Base-by-base conservation (phyloP, 73 alveolate species). In the Paramecium sonneborni region DNA sequence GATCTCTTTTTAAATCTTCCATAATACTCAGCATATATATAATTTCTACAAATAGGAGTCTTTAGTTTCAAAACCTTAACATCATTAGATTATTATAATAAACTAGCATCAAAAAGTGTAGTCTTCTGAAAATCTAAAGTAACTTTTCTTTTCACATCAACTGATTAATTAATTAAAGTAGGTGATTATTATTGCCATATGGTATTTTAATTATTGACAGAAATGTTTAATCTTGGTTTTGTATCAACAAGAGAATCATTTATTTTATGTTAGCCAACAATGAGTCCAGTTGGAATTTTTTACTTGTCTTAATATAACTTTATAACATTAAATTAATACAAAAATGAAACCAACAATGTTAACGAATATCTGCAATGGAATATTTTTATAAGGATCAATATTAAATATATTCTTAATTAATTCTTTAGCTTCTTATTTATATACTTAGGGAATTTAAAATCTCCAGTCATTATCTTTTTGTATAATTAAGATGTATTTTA, bases 401-500 rank as follows among this genome's bases (percentile, higher is more conserved):
- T 86, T 93, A 72, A 97, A 79, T 11, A 97, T 96, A 76, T 85
- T 96, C 82, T 87, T 86, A 11, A 97, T 52, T 38, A 97, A 68
- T 72, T 97, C 99, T 34, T 93, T 86, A 1, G 97, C 92, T 15
- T 92, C 97, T 38, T 86, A 70, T 7, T 76, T 1, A 97, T 95
- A 87, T 76, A 95, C 15, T 55, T 67, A 18, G 98, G 98, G 20
- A 84, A 84, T 15, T 55, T 84, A 69, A 88, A 97, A 18, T 97
- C 98, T 24, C 99, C 98, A 32, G 92, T 85, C 2, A 96, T 68
- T 35, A 97, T 97, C 79, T 97, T 97, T 74, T 96, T 97, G 88
- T 97, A 97, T 26, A 97, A 93, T 56, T 68, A 62, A 38, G 96
- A 92, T 6, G 98, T 97, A 69, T 95, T 93, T 15, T 97, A 96